A percentile compares a stretch with the other conserved stretches of the same genome.
Conservation (phyloP, 352 stramenopile genomes). For the Phytophthora idaei region DNA sequence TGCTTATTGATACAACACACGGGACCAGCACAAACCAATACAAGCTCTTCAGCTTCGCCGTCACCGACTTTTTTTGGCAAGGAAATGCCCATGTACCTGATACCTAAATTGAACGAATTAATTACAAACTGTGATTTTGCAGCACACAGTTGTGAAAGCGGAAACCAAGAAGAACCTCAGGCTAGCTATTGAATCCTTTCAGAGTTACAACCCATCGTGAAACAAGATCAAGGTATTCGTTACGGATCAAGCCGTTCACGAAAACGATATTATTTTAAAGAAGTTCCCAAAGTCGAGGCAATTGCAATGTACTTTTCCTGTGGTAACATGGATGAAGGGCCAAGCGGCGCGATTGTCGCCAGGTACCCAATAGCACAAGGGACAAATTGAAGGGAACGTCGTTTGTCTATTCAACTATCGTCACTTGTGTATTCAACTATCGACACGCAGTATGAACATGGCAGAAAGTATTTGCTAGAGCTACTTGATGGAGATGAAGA, state of each 20-base stretch:
- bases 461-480: neutral
- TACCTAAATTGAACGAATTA: neutral
- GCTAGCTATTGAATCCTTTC: slow-evolving; percentile 3
- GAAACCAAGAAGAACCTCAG: slow-evolving; percentile 9
- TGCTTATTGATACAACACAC: slow-evolving; percentile 10
- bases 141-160: neutral
- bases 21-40: slow-evolving; percentile 13
- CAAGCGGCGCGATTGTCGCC: neutral
- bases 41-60: slow-evolving; percentile 11
- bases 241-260: slow-evolving; percentile 11
- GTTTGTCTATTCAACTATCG: neutral
- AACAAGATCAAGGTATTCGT: slow-evolving; percentile 3
- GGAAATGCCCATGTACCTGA: neutral
- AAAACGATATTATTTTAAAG: no score
- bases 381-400: neutral
- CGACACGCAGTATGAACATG: neutral
- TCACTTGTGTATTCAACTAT: neutral
- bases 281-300: neutral
- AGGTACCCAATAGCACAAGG: neutral
- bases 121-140: neutral
- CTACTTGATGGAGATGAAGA: neutral
- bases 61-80: slow-evolving; percentile 2
- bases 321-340: neutral
- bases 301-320: neutral
- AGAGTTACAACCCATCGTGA: slow-evolving; percentile 1